Evolutionary conservation across 176 grass and related monocot genomes (phyloP), one percentile per base, ranked within the genome.

Genomic region (Triticum urartu): DNA sequence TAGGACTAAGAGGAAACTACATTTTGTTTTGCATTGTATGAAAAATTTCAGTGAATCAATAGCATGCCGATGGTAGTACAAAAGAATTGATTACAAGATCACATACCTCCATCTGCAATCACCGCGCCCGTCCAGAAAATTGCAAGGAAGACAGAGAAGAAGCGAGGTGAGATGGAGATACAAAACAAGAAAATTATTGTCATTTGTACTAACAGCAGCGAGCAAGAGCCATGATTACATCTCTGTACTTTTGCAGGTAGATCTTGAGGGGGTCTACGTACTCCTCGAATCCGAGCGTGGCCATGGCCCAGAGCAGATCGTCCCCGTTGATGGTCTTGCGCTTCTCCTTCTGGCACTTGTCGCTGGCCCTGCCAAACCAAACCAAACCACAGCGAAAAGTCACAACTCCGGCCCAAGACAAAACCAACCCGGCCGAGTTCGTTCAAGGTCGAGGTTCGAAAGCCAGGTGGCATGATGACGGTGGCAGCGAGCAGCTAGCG

Each of bases 301-400:
- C 90, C 96, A 98, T 98, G 64, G 96, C 96, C 90, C 90, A 98
- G 20, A 98, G 90, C 68, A 98, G 87, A 89, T 98, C 96, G 7
- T 98, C 96, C 11, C 96, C 96, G 58, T 98, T 98, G 81, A 98
- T 98, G 1, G 96, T 98, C 88, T 98, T 98, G 14, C 96, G 86
- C 87, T 98, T 98, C 86, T 98, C 96, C 86, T 94, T 94, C 88
- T 98, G 96, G 75, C 96, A 98, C 73, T 98, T 98, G 89, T 98
- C 96, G 52, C 93, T 95, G 32, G 96, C 96, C 82, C 96, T 98
- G 68, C 58, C 82, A 4, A 63, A 14, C 72, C 45, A 47, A 45
- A 45, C 71, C 14, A 62, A 43, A 89, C 74, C 48, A 90, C 77
- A 66, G 10, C 42, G 61, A 69, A 34, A 42, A 75, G 45, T 17